Evolutionary conservation across 2,329 filamentous ascomycete genomes (phyloP).

Genomic region (Ramularia endophylla): DNA sequence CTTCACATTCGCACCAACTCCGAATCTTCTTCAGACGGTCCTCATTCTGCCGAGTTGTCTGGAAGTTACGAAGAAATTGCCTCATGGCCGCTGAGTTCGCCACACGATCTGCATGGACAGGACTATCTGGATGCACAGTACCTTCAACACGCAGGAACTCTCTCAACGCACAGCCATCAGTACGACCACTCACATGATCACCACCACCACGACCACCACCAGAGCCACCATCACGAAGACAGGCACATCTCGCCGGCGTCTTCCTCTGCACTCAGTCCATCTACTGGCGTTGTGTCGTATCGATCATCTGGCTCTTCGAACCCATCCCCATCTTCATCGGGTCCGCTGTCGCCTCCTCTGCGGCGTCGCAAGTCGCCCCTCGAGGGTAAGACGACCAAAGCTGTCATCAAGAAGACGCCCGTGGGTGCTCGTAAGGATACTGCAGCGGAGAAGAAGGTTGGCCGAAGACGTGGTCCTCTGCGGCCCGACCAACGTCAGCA

Average conservation of each 20-base stretch:
- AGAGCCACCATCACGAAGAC: conserved; percentile 18
- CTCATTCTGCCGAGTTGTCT: conserved; percentile 55
- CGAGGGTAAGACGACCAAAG: conserved; percentile 75
- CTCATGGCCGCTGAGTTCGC: conserved; percentile 71
- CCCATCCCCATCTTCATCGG: conserved; percentile 30
- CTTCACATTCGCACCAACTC: conserved; percentile 83
- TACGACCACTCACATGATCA: conserved; percentile 13
- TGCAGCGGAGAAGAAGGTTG: conserved; percentile 79
- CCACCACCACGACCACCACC: conserved; percentile 21
- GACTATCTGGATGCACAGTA: conserved; percentile 59
- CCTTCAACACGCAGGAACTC: conserved; percentile 31
- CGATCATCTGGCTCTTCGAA: conserved; percentile 27
- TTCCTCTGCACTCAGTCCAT: conserved; percentile 25
- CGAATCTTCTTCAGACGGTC: conserved; percentile 66
- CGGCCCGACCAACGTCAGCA: conserved; percentile 92
- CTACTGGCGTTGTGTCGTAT: conserved; percentile 20
- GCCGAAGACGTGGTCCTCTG: conserved; percentile 81
- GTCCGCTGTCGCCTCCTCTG: conserved; percentile 47
- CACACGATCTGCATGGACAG: conserved; percentile 60
- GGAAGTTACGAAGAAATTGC: conserved; percentile 76
- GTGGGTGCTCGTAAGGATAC: conserved; percentile 68
- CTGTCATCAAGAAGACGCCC: conserved; percentile 70
- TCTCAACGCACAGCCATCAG: conserved; percentile 14
- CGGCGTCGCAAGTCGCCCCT: conserved; percentile 52
- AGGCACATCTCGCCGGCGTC: conserved; percentile 26